A percentile compares a stretch with the other conserved stretches of the same genome.
phyloP scores from a whole-genome alignment of 768 basidiomycete genomes.

The Galerina marginata region DNA sequence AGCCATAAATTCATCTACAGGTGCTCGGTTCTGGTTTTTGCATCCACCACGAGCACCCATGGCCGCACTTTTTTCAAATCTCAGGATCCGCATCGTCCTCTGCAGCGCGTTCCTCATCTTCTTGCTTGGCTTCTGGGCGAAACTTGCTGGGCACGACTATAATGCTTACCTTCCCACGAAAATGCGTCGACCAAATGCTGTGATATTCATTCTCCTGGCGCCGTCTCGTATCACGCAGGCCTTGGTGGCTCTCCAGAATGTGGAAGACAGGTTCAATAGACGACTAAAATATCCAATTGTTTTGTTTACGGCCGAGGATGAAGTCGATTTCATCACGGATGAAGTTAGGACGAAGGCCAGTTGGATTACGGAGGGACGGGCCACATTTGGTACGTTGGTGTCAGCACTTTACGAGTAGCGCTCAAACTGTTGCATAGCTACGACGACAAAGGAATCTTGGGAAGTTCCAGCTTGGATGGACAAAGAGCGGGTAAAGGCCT shows the following conservation, averaged over 20 bases:
- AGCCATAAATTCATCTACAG: background rate
- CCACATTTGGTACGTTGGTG: conserved; percentile 26
- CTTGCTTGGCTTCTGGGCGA: conserved; percentile 4
- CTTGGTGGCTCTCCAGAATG: conserved; percentile 31
- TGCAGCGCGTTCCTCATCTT: background rate
- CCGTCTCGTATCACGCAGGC: conserved; percentile 33
- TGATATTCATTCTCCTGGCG: conserved; percentile 33
- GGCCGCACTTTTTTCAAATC: background rate
- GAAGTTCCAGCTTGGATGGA: conserved; percentile 29
- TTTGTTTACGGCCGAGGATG: conserved; percentile 33
- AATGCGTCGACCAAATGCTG: conserved; percentile 24
- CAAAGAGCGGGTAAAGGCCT: conserved; percentile 25
- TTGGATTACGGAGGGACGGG: conserved; percentile 33
- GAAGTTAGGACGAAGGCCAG: conserved; percentile 28
- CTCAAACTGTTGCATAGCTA: conserved; percentile 11
- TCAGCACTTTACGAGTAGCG: background rate
- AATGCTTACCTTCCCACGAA: background rate
- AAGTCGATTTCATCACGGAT: conserved; percentile 25
- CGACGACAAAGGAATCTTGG: conserved; percentile 29
- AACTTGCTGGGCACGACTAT: background rate
- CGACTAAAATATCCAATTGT: conserved; percentile 36
- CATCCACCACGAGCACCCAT: background rate
- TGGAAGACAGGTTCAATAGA: conserved; percentile 36
- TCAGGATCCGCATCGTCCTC: background rate
- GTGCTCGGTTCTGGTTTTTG: background rate